Evolutionary conservation across 768 basidiomycete species (phyloP), one percentile per base, ranked within the genome.

Genomic region (Russula sp.): DNA sequence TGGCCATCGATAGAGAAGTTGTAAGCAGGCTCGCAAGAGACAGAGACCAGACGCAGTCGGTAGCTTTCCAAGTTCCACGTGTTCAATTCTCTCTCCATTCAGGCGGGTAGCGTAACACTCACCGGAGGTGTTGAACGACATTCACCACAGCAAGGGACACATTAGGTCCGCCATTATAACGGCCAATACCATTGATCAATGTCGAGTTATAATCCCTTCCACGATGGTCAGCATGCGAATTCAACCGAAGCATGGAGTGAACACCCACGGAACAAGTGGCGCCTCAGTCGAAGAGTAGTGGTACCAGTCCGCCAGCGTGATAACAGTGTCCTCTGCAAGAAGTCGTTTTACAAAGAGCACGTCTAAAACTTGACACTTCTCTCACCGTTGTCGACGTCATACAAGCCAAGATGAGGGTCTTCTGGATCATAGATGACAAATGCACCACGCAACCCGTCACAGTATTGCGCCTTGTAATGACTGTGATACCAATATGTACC

Each of bases 151-250:
- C 66, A 29, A 83, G 72, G 2, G 73, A 66, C 2, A 71, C 66
- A 3, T 59, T 25, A 7, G 81, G 77, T 3, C 81, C 81, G 6
- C 73, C 76, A 7, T 63, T 7, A 46, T 69, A 76, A 45, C 82
- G 78, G 20, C 83, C 82, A 14, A 66, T 67, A 0, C 82, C 82
- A 45, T 84, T 84, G 50, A 85, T 81, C 10, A 85, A 68, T 0
- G 77, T 79, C 14, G 81, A 72, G 56, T 81, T 68, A 0, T 69
- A 75, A 45, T 5, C 11, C 18, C 20, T 47, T 56, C 39, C 8
- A 53, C 45, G 29, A 8, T 68, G 56, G 9, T 64, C n/a, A 22
- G 47, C 58, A 2, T 2, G 8, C 18, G 25, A 18, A 42, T 20
- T 1, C 2, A 68, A 11, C 55, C 67, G 22, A 45, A 32, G 11